Evolutionary conservation across 2,329 filamentous ascomycete species (phyloP).

Genomic region (Knufia fluminis): DNA sequence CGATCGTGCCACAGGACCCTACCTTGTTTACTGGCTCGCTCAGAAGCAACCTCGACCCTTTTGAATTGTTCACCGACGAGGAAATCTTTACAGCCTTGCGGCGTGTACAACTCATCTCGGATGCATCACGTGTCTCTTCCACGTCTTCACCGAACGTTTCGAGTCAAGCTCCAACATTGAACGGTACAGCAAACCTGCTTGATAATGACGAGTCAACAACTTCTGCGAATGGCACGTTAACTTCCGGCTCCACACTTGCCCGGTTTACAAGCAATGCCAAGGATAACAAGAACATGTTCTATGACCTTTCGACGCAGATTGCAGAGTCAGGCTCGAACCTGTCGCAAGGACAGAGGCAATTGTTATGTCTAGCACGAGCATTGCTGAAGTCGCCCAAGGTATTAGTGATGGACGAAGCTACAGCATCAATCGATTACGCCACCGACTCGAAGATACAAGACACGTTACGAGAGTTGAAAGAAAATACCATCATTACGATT

Average conservation of each 20-base stretch:
- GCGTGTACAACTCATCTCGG: constrained; percentile 76
- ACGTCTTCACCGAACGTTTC: constrained; percentile 28
- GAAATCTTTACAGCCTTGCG: constrained; percentile 80
- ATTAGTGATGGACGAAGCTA: constrained; percentile 98
- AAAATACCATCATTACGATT: constrained; percentile 89
- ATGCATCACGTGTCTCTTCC: constrained; percentile 21
- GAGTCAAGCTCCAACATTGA: constrained; percentile 24
- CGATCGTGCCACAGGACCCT: constrained; percentile 91
- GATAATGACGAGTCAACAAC: constrained; percentile 20
- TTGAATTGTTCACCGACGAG: constrained; percentile 77
- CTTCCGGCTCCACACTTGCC: constrained; percentile 18
- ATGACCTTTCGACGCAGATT: constrained; percentile 72
- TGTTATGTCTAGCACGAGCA: constrained; percentile 85
- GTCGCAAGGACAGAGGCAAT: constrained; percentile 90
- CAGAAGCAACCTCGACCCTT: constrained; percentile 73
- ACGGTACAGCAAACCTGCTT: constrained; percentile 12
- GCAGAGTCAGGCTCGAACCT: constrained; percentile 88
- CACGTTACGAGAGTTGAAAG: constrained; percentile 81
- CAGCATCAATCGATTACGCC: constrained; percentile 91
- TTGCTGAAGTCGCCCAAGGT: constrained; percentile 86
- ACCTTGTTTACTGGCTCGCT: constrained; percentile 26
- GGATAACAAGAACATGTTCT: constrained; percentile 87
- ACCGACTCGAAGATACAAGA: constrained; percentile 95
- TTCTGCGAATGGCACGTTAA: constrained; percentile 18
- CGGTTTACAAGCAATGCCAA: constrained; percentile 26